Conservation (phyloP, 2,329 filamentous ascomycete genomes). For the Apiospora malaysiana region DNA sequence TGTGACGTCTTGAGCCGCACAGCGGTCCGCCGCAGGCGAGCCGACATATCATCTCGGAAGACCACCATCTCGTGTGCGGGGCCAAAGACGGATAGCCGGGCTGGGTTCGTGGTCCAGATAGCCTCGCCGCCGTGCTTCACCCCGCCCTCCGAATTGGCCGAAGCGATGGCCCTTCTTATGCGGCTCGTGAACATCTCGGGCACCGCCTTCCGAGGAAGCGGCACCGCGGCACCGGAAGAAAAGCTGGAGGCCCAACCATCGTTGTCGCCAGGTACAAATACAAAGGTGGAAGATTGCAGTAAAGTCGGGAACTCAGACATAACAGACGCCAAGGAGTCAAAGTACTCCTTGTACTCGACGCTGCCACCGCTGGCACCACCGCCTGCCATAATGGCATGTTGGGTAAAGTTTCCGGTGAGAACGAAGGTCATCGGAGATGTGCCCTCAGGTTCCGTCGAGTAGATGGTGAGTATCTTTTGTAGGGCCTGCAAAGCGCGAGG, state of each 20-base stretch:
- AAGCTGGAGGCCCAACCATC: constrained; percentile 96
- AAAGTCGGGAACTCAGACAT: constrained; percentile 84
- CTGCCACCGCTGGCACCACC: constrained; percentile 77
- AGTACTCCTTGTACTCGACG: constrained; percentile 96
- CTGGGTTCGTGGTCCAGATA: constrained; percentile 89
- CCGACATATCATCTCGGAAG: constrained; percentile 85
- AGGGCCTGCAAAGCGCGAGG: constrained; percentile 83
- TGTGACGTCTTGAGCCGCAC: constrained; percentile 67
- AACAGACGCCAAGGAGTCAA: constrained; percentile 83
- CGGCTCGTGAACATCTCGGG: constrained; percentile 91
- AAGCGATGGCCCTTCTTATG: constrained; percentile 78
- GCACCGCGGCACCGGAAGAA: constrained; percentile 72
- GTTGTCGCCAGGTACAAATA: constrained; percentile 95
- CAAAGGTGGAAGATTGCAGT: constrained; percentile 79
- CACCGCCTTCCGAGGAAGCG: constrained; percentile 73
- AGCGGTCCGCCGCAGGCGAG: constrained; percentile 76
- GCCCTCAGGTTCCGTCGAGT: constrained; percentile 68
- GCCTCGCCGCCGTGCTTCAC: constrained; percentile 68
- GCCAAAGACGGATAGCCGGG: constrained; percentile 82
- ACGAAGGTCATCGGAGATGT: constrained; percentile 80
- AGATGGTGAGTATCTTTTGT: constrained; percentile 76
- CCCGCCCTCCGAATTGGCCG: constrained; percentile 74
- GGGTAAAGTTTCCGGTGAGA: constrained; percentile 83
- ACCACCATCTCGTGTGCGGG: constrained; percentile 86
- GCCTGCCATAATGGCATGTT: constrained; percentile 67